A percentile compares a stretch with the other conserved stretches of the same genome.
Conservation (phyloP, 192 early-diverging fungal genomes). For the Entomortierella lignicola region DNA sequence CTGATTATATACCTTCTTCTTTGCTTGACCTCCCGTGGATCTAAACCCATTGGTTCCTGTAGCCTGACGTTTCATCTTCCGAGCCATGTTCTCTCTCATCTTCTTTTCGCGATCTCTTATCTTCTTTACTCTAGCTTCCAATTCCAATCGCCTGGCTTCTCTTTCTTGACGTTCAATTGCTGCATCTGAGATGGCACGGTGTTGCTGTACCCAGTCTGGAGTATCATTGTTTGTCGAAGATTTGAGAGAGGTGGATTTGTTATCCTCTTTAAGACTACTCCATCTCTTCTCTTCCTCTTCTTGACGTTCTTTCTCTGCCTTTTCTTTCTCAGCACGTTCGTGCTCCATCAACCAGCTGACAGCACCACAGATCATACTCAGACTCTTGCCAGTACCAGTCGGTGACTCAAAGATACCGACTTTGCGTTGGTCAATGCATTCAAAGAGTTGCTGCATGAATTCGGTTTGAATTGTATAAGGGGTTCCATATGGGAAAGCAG, state of each 20-base stretch:
- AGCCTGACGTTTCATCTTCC: slow-evolving; percentile 31
- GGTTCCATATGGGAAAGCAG: slow-evolving; percentile 41
- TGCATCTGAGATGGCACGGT: slow-evolving; percentile 22
- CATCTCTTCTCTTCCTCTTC: background rate
- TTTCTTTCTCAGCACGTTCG: slow-evolving; percentile 30
- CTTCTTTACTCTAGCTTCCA: slow-evolving; percentile 48
- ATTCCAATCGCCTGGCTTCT: slow-evolving; percentile 31
- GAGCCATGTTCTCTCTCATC: slow-evolving; percentile 37
- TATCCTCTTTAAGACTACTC: background rate
- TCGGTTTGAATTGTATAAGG: slow-evolving; percentile 82
- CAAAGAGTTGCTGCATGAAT: slow-evolving; percentile 83
- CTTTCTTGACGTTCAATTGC: slow-evolving; percentile 26
- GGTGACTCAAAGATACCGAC: slow-evolving; percentile 92
- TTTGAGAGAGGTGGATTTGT: background rate
- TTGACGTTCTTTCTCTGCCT: background rate
- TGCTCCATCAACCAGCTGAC: slow-evolving; percentile 83
- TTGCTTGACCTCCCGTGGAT: background rate
- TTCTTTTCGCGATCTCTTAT: slow-evolving; percentile 53
- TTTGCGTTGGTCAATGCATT: slow-evolving; percentile 71
- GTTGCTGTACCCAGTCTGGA: slow-evolving; percentile 57
- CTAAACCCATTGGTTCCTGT: background rate
- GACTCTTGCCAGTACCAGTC: slow-evolving; percentile 94
- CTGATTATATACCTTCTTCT: slow-evolving; percentile 24
- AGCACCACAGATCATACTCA: slow-evolving; percentile 88
- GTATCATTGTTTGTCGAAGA: slow-evolving; percentile 9